Conservation (phyloP, 257 asterid species). For the Linaria vulgaris region DNA sequence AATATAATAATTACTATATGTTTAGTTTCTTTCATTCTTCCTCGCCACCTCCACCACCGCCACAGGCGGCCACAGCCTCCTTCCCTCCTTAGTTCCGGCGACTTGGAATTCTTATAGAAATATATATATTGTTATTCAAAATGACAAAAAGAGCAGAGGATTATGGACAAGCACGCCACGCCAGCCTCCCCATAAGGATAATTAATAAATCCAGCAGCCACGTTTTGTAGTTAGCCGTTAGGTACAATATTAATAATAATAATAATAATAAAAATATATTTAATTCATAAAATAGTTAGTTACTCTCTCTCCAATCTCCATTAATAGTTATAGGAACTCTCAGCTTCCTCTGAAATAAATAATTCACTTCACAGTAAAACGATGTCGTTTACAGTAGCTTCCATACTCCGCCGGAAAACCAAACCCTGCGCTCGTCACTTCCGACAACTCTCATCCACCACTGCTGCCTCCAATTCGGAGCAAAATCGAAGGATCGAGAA, state of each 20-base stretch:
- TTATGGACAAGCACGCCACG: conserved; percentile 31
- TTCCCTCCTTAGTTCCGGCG: no score
- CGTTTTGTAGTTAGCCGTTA: conserved; percentile 1
- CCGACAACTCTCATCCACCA: conserved; percentile 49
- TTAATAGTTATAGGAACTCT: not conserved
- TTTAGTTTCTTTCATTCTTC: no score
- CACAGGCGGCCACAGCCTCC: no score
- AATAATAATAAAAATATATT: no score
- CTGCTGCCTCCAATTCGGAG: conserved; percentile 33
- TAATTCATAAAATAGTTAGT: not conserved
- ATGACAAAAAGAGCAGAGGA: not conserved
- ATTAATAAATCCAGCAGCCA: conserved; percentile 14
- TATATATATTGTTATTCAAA: no score
- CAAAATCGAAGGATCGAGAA: conserved; percentile 54
- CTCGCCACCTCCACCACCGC: no score
- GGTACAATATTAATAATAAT: no score
- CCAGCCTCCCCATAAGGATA: conserved; percentile 24
- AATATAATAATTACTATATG: no score
- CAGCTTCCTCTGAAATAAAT: not conserved
- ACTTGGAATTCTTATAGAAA: no score
- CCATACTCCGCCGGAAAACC: conserved; percentile 47
- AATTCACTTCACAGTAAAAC: conserved; percentile 1
- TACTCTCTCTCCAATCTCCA: not conserved
- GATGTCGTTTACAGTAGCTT: conserved; percentile 51
- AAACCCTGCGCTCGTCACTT: conserved; percentile 18